Base-by-base conservation (phyloP, 179 eudicot species). In the Heliamphora pulchella region DNA sequence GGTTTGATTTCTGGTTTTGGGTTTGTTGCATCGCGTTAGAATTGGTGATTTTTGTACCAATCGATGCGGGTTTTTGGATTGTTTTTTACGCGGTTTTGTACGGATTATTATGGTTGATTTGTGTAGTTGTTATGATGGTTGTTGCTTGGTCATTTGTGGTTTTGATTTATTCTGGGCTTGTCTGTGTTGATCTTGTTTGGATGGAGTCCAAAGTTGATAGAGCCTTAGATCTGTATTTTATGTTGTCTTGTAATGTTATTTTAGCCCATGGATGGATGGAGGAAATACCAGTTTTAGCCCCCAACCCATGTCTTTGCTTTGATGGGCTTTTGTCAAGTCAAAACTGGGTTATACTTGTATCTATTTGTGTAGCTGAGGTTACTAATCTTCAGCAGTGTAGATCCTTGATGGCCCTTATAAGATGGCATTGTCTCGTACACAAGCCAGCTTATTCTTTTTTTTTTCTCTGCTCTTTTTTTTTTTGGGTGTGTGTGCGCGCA, bases 151-250 rank as follows among this genome's bases (percentile, higher is more conserved):
- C 15, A 7, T 64, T 8, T n/a, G 31, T 63, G 51, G 62, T 18
- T 67, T 78, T 51, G 80, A 55, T 68, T 67, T 15, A 9, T 46
- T 68, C 31, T 79, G 66, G 75, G 66, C 55, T 44, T 57, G 47
- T 43, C 9, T 57, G 47, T 70, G 9, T 74, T 18, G 59, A 51
- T 78, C 43, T 9, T 22, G 9, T 70, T 31, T 31, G 31, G 31
- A 31, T 53, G 70, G 78, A 84, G 86, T 84, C 82, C 84, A 81
- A 31, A 48, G 11, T 68, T 43, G 59, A 59, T 61, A 61, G 53
- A 78, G 53, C 15, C 46, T n/a, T 81, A 79, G 84, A 84, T 84
- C 84, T 78, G 70, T 53, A 46, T 53, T 41, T 70, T 48, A 39
- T 65, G 1, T 6, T 17, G 55, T 66, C 65, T 67, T 74, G 41